Percentiles rank a stretch among this genome's conserved stretches.
Conservation (phyloP, 2,329 filamentous ascomycete genomes). For the Talaromyces amestolkiae region DNA sequence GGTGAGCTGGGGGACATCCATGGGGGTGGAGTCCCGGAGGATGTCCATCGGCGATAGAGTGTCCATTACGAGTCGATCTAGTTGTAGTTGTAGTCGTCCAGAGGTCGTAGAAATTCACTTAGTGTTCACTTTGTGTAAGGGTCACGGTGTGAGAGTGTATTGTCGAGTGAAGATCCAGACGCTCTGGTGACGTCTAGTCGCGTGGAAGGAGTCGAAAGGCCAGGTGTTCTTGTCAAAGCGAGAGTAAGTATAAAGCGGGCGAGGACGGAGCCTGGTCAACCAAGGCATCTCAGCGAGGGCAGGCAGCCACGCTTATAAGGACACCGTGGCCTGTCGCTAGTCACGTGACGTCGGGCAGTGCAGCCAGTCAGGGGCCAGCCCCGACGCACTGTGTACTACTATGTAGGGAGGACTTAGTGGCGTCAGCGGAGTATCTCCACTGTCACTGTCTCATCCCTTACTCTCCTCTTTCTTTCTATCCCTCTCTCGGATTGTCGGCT, state of each 20-base stretch:
- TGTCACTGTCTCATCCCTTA: not conserved
- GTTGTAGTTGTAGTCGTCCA: not conserved
- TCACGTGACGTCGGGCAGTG: not conserved
- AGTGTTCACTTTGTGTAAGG: not conserved
- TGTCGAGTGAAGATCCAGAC: constrained; percentile 17
- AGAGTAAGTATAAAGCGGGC: constrained; percentile 18
- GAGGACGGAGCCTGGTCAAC: constrained; percentile 19
- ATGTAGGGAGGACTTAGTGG: not conserved
- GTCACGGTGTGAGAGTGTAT: not conserved
- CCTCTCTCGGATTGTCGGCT: not conserved
- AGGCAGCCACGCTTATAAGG: constrained; percentile 35
- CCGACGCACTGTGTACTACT: not conserved
- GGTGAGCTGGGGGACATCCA: constrained; percentile 38
- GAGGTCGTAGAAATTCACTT: constrained; percentile 15
- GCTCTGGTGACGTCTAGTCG: constrained; percentile 17
- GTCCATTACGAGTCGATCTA: constrained; percentile 11
- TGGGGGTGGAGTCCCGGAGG: constrained; percentile 26
- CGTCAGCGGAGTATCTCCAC: no score
- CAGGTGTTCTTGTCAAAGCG: constrained; percentile 29
- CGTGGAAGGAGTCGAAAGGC: constrained; percentile 27
- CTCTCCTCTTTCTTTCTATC: not conserved
- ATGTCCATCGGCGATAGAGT: constrained; percentile 16
- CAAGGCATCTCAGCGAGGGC: constrained; percentile 11
- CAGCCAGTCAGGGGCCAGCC: not conserved
- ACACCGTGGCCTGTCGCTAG: constrained; percentile 37